Evolutionary conservation across 75 land plant genomes (phyloP), one percentile per base, ranked within the genome.

Genomic region (Isoetes taiwanensis): DNA sequence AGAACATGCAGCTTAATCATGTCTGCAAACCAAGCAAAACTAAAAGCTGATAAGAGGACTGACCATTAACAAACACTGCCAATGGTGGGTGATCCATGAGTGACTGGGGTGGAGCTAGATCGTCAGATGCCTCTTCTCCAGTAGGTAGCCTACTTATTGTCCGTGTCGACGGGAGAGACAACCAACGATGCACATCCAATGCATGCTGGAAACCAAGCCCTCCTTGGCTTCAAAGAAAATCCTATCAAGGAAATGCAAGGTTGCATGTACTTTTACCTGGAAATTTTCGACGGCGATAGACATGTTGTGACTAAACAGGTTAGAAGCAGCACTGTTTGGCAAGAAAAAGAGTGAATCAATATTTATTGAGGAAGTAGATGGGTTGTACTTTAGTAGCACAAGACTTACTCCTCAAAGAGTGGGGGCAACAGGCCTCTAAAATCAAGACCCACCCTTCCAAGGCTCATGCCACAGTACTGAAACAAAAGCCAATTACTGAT

Each of bases 61-160:
- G 67, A 89, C 96, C 96, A 75, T 94, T 94, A n/a, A 94, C 74
- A 71, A 89, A 89, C 8, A 82, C 83, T 32, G 91, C 97, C 56
- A 94, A 69, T 56, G 99, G 99, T 56, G 96, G 99, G 69, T 94
- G 96, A 61, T 94, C 99, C 82, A 94, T 89, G 31, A 94, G 62
- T 55, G 63, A 74, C 42, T 87, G 73, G 2, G 99, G 96, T 31
- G 97, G 95, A 58, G 82, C 65, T 34, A 81, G 69, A 54, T 81
- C 87, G 59, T 91, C 94, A 56, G 59, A 43, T 54, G 48, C 62
- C 30, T 42, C 48, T 41, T 85, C 86, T 39, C 80, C 87, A 61
- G 69, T 64, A 23, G 69, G 27, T 26, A 70, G 71, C 66, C 59
- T 62, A 30, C 69, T 62, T 34, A 78, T 59, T 52, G 81, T 71